Percentiles rank a stretch among this genome's conserved stretches.
Evolutionary conservation across 1,284 basidiomycete genomes (phyloP).

Genomic region (Ceratobasidium sp.): DNA sequence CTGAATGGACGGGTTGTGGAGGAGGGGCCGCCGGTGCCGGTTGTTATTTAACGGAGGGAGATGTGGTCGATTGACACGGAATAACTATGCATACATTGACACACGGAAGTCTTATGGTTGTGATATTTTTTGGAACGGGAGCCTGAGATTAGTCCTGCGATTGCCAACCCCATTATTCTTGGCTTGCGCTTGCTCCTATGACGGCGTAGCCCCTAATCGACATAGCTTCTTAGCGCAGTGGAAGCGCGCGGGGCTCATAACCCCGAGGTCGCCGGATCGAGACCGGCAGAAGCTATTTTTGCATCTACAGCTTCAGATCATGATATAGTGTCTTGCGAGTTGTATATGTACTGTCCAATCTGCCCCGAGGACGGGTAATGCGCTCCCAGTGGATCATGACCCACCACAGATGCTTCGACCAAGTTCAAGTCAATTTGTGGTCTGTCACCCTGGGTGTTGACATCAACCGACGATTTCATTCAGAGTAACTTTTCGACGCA

Average conservation of each 20-base stretch:
- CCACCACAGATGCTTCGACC: not conserved
- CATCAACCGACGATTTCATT: too few species aligned
- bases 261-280: constrained; percentile 40
- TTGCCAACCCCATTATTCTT: too few species aligned
- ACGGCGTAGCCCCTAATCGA: not conserved
- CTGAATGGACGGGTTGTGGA: constrained; percentile 55
- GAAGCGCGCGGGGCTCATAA: constrained; percentile 38
- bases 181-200: too few species aligned
- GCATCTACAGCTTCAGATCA: not conserved
- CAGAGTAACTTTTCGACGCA: too few species aligned
- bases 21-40: constrained; percentile 6
- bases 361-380: too few species aligned
- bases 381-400: not conserved
- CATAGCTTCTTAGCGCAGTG: constrained; percentile 38
- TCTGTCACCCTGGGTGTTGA: too few species aligned
- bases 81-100: too few species aligned
- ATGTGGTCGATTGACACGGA: too few species aligned
- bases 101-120: not conserved
- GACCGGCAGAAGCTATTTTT: constrained; percentile 33
- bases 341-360: too few species aligned
- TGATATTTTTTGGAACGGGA: too few species aligned
- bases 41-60: constrained; percentile 21
- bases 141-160: too few species aligned
- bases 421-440: not conserved
- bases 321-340: too few species aligned